Base-by-base conservation (phyloP, 23 red algal species). In the Cyanidium caldarium region DNA sequence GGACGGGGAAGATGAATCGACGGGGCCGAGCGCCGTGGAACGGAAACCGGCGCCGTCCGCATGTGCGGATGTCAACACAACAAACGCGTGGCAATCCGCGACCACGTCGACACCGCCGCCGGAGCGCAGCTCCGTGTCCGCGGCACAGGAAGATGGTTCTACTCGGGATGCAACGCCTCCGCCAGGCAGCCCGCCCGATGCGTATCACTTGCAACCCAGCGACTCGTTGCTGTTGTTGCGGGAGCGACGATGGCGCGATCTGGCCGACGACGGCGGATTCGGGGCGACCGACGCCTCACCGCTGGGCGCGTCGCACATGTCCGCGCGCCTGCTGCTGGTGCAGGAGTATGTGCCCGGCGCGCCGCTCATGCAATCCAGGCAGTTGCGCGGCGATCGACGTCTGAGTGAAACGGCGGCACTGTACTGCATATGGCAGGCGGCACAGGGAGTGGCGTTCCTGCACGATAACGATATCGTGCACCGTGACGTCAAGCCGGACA, bases 401-500 rank as follows among this genome's bases (percentile, higher is more conserved):
- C 68, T 98, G 51, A 77, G 74, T 3, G 92, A 98, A 67, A 83
- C 88, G 2, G 79, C 69, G 7, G 80, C 87, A 23, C 74, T 80
- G 5, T 82, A 81, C 46, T 85, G 88, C 37, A 87, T 98, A 67
- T 76, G 79, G 20, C 82, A 98, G 51, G 92, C 88, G 1, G 79
- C 87, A 29, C 37, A 72, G 2, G 92, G 84, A 17, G 38, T 98
- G 10, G 82, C 81, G 76, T 88, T 84, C 65, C 37, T 98, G 65
- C 92, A 98, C 65, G 39, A 73, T 36, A 84, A 88, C 45, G 33
- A 80, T 29, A 89, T 98, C 40, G 83, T 83, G 34, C 92, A 98
- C 70, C 65, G 82, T 13, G 92, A 98, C 68, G 81, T 98, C 40
- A 98, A 98, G 72, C 92, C 92, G 30, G 92, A 98, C 68, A 98